Evolutionary conservation across 2,329 filamentous ascomycete genomes (phyloP), one percentile per base, ranked within the genome.

Genomic region (Hypoxylon sp.): DNA sequence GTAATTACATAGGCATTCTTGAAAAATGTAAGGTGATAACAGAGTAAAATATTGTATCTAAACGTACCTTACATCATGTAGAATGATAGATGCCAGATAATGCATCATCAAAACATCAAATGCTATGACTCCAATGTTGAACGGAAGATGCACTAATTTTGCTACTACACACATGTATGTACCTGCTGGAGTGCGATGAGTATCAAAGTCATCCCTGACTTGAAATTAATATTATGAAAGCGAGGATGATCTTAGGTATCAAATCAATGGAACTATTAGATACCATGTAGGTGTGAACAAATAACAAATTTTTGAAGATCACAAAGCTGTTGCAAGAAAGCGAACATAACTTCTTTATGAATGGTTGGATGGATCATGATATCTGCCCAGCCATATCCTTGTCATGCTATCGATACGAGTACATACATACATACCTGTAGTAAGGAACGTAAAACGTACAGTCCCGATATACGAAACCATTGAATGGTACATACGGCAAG

Each of bases 341-440:
- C 54, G 60, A 65, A 56, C n/a, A 54, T 2, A 37, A 48, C 54
- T 55, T 44, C 44, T 47, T 56, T 58, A 56, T 59, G 51, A 58
- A 61, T 62, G 44, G 58, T 67, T 56, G 37, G 51, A 39, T 51
- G 29, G 65, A 53, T 54, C 39, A 70, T 70, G 68, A 70, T 70
- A 70, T 70, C 68, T 68, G 68, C 68, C 68, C 68, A 70, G 68
- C 65, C 58, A 47, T 9, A 70, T 64, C 68, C 68, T 31, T 68
- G 68, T 55, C n/a, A 19, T 11, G 33, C 54, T 65, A 65, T 68
- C 61, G 57, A 67, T 70, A 69, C 50, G 61, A 68, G 39, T 22
- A 22, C 5, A 17, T 22, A 46, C 19, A 22, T 13, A 22, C 33
- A 54, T 42, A 42, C 19, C 19, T 22, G 19, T 22, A 22, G 19